phyloP scores from a whole-genome alignment of 2,329 filamentous ascomycete species.

The Cladosporium sphaerospermum region DNA sequence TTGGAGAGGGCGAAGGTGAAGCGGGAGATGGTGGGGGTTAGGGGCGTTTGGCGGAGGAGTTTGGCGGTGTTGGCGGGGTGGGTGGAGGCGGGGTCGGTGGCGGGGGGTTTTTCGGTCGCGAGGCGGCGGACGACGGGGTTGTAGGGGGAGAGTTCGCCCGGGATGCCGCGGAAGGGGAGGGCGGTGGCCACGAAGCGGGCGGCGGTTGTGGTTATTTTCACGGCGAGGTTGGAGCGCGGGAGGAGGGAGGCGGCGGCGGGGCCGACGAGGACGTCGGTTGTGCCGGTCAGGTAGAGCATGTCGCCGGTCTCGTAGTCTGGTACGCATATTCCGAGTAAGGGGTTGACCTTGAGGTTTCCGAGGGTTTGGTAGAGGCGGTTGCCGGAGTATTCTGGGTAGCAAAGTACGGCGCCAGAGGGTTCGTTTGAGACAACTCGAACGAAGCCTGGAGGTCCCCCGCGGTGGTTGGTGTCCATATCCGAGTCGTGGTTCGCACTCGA shows the following conservation, averaged over 20 bases:
- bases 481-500: conserved; percentile 55
- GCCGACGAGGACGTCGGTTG: conserved; percentile 59
- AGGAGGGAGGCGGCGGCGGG: conserved; percentile 56
- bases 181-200: conserved; percentile 58
- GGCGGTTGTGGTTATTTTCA: conserved; percentile 58
- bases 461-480: conserved; percentile 79
- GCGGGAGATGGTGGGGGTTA: conserved; percentile 62
- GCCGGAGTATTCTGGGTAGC: conserved; percentile 80
- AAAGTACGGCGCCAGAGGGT: conserved; percentile 43
- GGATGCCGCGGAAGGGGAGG: conserved; percentile 60
- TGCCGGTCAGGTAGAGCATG: conserved; percentile 68
- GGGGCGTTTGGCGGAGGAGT: conserved; percentile 50
- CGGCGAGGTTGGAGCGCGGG: conserved; percentile 64
- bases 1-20: conserved; percentile 52
- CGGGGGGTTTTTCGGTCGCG: conserved; percentile 45
- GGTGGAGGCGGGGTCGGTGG: conserved; percentile 13
- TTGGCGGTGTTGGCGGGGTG: conserved; percentile 41
- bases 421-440: conserved; percentile 59
- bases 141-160: conserved; percentile 63
- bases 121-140: conserved; percentile 68
- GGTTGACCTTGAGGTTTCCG: conserved; percentile 65
- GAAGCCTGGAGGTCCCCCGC: conserved; percentile 70
- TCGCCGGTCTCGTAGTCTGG: conserved; percentile 69
- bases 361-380: conserved; percentile 80
- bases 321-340: conserved; percentile 62